Conservation (phyloP, 1,284 basidiomycete species). For the Trametes hirsuta region DNA sequence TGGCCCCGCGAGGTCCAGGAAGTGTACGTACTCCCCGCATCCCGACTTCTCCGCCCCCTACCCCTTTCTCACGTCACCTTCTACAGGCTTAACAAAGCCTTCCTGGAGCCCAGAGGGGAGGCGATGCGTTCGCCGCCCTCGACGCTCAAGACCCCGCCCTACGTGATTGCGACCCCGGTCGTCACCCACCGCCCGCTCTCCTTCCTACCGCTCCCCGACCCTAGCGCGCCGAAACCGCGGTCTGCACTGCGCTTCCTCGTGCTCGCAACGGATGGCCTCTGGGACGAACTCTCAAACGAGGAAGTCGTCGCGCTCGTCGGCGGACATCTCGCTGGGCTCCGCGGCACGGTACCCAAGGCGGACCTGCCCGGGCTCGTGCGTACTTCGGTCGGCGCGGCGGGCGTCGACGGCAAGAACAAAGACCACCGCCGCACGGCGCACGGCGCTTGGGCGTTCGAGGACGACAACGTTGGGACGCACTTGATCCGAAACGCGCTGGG, state of each 20-base stretch:
- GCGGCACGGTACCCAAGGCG: slow-evolving; percentile 63
- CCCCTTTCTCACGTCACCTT: not conserved
- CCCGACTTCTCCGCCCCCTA: not conserved
- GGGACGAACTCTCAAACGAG: slow-evolving; percentile 94
- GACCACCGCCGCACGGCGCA: slow-evolving; percentile 29
- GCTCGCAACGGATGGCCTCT: slow-evolving; percentile 76
- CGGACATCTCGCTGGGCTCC: slow-evolving; percentile 77
- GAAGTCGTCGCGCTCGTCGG: slow-evolving; percentile 93
- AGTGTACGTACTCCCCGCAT: slow-evolving; percentile 51
- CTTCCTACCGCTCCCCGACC: slow-evolving; percentile 41
- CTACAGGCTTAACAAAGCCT: slow-evolving; percentile 65
- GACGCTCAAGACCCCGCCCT: slow-evolving; percentile 87
- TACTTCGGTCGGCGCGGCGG: slow-evolving; percentile 53
- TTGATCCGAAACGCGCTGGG: slow-evolving; percentile 94
- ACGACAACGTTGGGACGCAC: slow-evolving; percentile 89
- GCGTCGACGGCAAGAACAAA: slow-evolving; percentile 70
- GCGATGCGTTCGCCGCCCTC: slow-evolving; percentile 63
- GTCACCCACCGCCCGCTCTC: slow-evolving; percentile 80
- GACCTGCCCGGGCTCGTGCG: slow-evolving; percentile 57
- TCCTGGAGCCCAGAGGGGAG: slow-evolving; percentile 64
- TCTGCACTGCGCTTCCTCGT: slow-evolving; percentile 60
- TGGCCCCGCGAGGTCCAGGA: slow-evolving; percentile 77
- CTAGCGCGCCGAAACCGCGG: slow-evolving; percentile 25
- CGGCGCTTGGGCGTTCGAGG: slow-evolving; percentile 81
- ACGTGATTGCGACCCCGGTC: slow-evolving; percentile 90